Evolutionary conservation across 2,329 filamentous ascomycete species (phyloP).

Genomic region (Juglanconis oblonga): DNA sequence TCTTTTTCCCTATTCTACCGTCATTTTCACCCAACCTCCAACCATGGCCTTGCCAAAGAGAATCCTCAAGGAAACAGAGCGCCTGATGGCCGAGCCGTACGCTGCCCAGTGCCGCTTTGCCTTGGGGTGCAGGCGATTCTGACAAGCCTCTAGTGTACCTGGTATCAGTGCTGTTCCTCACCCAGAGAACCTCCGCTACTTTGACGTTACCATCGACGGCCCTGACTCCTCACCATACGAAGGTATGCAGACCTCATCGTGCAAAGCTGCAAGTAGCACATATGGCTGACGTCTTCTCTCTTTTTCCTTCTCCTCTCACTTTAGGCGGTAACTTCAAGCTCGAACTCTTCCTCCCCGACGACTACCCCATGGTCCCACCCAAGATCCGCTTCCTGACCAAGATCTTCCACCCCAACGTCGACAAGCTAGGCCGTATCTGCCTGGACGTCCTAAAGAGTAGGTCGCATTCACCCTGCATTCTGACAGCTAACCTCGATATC

Average conservation of each 20-base stretch:
- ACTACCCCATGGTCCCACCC: slow-evolving; percentile 98
- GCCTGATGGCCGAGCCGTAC: slow-evolving; percentile 94
- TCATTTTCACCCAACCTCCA: neutral
- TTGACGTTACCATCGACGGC: slow-evolving; percentile 95
- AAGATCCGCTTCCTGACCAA: slow-evolving; percentile 98
- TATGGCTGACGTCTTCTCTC: neutral
- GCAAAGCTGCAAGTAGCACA: neutral
- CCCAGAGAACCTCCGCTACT: slow-evolving; percentile 96
- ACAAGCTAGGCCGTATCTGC: slow-evolving; percentile 95
- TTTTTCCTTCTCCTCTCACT: neutral
- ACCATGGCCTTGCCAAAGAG: slow-evolving; percentile 83
- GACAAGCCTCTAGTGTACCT: slow-evolving; percentile 66
- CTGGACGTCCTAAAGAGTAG: slow-evolving; percentile 94
- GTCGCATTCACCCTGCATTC: slow-evolving; percentile 24
- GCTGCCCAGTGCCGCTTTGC: slow-evolving; percentile 29
- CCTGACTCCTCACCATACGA: slow-evolving; percentile 92
- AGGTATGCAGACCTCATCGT: slow-evolving; percentile 50
- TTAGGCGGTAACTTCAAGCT: slow-evolving; percentile 85
- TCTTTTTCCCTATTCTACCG: no score
- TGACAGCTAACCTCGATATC: neutral
- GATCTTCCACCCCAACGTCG: slow-evolving; percentile 99
- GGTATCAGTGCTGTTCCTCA: slow-evolving; percentile 95
- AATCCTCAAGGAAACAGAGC: slow-evolving; percentile 98
- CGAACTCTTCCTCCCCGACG: slow-evolving; percentile 94
- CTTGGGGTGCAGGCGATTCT: slow-evolving; percentile 1